A percentile compares a stretch with the other conserved stretches of the same genome.
phyloP scores from a whole-genome alignment of 441 rosid species.

The Brassica balearica region DNA sequence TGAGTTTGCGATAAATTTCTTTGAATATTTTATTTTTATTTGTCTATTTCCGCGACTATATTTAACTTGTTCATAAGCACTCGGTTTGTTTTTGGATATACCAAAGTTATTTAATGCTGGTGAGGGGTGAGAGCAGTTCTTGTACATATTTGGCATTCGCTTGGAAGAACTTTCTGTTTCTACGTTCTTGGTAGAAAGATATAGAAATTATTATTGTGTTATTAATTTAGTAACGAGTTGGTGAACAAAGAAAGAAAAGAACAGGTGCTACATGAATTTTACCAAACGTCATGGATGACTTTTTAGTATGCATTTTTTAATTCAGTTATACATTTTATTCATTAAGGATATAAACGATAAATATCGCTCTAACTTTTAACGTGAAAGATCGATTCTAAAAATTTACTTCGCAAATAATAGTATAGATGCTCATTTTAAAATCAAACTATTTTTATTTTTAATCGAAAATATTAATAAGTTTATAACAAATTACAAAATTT shows the following conservation, averaged over 20 bases:
- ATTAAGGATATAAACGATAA: too few relatives aligned
- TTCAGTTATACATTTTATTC: too few relatives aligned
- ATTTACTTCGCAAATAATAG: too few relatives aligned
- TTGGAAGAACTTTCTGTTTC: background rate
- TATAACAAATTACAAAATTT: too few relatives aligned
- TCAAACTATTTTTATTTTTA: too few relatives aligned
- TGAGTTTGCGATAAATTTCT: constrained; percentile 9
- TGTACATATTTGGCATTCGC: constrained; percentile 33
- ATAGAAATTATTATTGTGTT: background rate
- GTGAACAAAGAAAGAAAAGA: background rate
- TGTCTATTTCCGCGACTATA: background rate
- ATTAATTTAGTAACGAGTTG: background rate
- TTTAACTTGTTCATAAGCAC: constrained; percentile 24
- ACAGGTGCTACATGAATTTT: background rate
- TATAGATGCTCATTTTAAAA: too few relatives aligned
- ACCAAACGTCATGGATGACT: background rate
- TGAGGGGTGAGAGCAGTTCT: background rate
- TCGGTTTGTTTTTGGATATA: constrained; percentile 12
- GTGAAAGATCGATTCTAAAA: too few relatives aligned
- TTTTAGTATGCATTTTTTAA: background rate
- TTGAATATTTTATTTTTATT: background rate
- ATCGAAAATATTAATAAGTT: too few relatives aligned
- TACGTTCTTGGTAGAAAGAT: background rate
- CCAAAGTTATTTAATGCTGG: constrained; percentile 22
- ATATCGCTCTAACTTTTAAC: too few relatives aligned